Evolutionary conservation across 2,329 filamentous ascomycete species (phyloP).

Genomic region (Epichloe amarillans): DNA sequence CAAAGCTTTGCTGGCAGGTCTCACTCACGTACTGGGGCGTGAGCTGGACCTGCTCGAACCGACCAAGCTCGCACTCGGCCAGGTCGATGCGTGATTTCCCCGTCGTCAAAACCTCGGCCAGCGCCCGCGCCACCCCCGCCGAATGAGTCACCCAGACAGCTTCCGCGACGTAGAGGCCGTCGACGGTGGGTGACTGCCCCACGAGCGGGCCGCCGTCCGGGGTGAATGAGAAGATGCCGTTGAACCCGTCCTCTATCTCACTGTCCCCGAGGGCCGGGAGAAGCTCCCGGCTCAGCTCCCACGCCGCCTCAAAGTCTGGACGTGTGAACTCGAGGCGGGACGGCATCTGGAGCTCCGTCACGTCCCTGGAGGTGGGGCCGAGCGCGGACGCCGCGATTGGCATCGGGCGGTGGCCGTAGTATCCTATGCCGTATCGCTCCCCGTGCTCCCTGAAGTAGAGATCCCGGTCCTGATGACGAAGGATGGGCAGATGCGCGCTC

Average conservation of each 20-base stretch:
- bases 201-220: constrained; percentile 49
- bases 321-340: constrained; percentile 46
- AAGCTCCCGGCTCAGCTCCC: constrained; percentile 40
- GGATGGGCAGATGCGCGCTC: constrained; percentile 41
- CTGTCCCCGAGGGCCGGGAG: constrained; percentile 37
- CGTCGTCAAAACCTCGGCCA: constrained; percentile 44
- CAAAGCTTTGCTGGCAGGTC: constrained; percentile 47
- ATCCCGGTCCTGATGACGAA: constrained; percentile 49
- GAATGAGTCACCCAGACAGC: constrained; percentile 57
- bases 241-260: constrained; percentile 46
- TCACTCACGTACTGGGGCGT: constrained; percentile 41
- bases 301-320: constrained; percentile 47
- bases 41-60: constrained; percentile 49
- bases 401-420: constrained; percentile 50
- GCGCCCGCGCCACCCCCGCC: constrained; percentile 45
- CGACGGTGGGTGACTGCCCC: constrained; percentile 41
- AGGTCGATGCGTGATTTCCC: constrained; percentile 43
- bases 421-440: constrained; percentile 48
- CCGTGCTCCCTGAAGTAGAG: constrained; percentile 54
- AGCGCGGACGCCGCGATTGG: constrained; percentile 42
- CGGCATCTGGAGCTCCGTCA: constrained; percentile 48
- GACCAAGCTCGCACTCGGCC: constrained; percentile 43
- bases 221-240: constrained; percentile 53
- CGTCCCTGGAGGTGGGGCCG: constrained; percentile 36
- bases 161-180: constrained; percentile 51